phyloP scores from a whole-genome alignment of 306 rosid species.

The Neltuma alba region DNA sequence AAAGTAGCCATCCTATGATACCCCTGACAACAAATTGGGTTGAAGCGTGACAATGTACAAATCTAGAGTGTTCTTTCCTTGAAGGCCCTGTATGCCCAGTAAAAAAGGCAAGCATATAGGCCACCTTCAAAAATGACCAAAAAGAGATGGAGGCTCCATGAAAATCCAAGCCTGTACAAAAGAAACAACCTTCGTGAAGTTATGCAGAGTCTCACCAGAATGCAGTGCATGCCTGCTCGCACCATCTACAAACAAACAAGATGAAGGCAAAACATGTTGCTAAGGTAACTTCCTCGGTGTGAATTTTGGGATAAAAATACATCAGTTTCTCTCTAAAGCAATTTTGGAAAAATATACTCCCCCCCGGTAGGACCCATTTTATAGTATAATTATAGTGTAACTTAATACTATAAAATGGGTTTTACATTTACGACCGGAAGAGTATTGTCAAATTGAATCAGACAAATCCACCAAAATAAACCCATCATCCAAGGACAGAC shows the following conservation, averaged over 20 bases:
- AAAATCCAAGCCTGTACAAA: conserved; percentile 73
- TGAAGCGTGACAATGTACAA: conserved; percentile 42
- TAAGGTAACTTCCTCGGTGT: neutral
- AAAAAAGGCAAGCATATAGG: conserved; percentile 51
- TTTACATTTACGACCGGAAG: no score
- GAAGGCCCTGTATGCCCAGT: conserved; percentile 49
- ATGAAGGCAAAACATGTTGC: conserved; percentile 18
- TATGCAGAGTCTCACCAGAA: conserved; percentile 49
- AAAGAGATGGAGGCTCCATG: conserved; percentile 48
- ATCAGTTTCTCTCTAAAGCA: neutral
- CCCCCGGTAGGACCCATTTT: no score
- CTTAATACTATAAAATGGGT: no score
- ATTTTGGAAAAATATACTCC: neutral
- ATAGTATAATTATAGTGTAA: no score
- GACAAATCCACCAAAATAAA: neutral
- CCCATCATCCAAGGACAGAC: neutral
- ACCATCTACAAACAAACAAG: conserved; percentile 45
- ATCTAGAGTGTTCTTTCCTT: conserved; percentile 36
- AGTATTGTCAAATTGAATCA: neutral
- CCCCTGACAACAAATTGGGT: conserved; percentile 38
- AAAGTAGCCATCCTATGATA: conserved; percentile 63
- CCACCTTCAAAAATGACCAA: conserved; percentile 54
- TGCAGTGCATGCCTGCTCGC: conserved; percentile 44
- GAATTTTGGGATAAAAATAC: neutral
- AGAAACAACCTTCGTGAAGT: conserved; percentile 50